Conservation (phyloP, 1,139 yeast genomes). For the Arxiozyma heterogenica region DNA sequence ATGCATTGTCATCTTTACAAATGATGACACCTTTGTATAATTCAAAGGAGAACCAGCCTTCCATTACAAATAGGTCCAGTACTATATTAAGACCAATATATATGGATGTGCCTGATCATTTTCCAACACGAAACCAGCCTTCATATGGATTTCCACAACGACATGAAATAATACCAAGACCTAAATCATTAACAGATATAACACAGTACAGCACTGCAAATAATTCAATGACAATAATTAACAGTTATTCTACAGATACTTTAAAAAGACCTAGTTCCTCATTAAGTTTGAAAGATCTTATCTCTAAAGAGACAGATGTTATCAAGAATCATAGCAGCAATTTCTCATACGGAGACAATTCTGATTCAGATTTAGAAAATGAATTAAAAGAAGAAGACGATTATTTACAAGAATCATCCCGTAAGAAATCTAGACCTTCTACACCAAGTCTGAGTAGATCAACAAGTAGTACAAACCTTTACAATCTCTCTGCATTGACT, state of each 20-base stretch:
- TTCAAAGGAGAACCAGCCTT: not conserved
- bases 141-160: not conserved
- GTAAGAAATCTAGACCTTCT: constrained; percentile 20
- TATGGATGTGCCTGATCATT: constrained; percentile 16
- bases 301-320: constrained; percentile 20
- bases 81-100: constrained; percentile 6
- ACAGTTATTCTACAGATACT: not conserved
- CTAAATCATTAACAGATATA: constrained; percentile 21
- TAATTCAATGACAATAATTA: not conserved
- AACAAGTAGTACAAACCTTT: constrained; percentile 11
- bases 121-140: not conserved
- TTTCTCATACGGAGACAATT: constrained; percentile 2
- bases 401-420: constrained; percentile 12
- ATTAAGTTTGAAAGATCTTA: constrained; percentile 17
- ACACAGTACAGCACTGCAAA: constrained; percentile 3
- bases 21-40: constrained; percentile 32
- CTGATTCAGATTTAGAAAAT: constrained; percentile 1
- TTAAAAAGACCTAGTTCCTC: constrained; percentile 24
- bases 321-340: not conserved
- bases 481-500: constrained; percentile 2
- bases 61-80: not conserved
- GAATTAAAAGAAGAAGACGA: constrained; percentile 8
- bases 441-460: constrained; percentile 23
- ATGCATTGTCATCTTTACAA: constrained; percentile 33
- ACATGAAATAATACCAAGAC: constrained; percentile 16